These are phyloP conservation scores for Nosema muscidifuracis DNA, from an alignment of 371 early-diverging fungal genomes.

Conservation along the genomic window DNA sequence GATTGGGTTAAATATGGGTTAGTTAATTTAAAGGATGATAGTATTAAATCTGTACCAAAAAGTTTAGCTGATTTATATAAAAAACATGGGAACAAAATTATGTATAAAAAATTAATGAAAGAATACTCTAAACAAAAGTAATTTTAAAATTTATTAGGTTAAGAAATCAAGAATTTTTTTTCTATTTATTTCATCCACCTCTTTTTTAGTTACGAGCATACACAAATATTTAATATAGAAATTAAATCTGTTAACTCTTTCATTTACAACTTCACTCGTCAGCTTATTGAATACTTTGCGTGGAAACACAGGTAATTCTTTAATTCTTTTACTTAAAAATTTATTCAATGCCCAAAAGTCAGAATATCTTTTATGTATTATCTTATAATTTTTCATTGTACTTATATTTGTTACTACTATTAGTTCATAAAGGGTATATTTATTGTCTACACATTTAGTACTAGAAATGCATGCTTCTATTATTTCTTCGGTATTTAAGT, in stretches of 20 bases:
- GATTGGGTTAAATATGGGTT: background rate
- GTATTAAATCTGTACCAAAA: background rate
- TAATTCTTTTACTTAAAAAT: background rate
- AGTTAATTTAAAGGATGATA: background rate
- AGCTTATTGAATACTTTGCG: slow-evolving; percentile 17
- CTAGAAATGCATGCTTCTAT: slow-evolving; percentile 22
- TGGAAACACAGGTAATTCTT: slow-evolving; percentile 23
- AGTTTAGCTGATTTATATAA: background rate
- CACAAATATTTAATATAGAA: slow-evolving; percentile 33
- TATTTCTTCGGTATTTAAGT: background rate
- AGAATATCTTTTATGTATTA: slow-evolving; percentile 23
- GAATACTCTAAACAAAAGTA: background rate
- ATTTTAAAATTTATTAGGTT: background rate
- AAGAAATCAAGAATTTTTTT: background rate
- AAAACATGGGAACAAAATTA: background rate
- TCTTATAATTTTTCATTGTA: slow-evolving; percentile 10
- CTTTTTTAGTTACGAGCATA: background rate
- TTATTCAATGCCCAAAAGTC: slow-evolving; percentile 12
- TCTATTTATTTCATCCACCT: background rate
- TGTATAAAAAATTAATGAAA: slow-evolving; percentile 5
- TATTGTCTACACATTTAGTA: slow-evolving; percentile 1
- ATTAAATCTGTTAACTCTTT: slow-evolving; percentile 12
- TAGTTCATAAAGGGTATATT: slow-evolving; percentile 24
- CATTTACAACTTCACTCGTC: slow-evolving; percentile 12
- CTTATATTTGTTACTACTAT: slow-evolving; percentile 17